Evolutionary conservation across 1,139 yeast species (phyloP).

Genomic region (Magnusiomyces fungicola): DNA sequence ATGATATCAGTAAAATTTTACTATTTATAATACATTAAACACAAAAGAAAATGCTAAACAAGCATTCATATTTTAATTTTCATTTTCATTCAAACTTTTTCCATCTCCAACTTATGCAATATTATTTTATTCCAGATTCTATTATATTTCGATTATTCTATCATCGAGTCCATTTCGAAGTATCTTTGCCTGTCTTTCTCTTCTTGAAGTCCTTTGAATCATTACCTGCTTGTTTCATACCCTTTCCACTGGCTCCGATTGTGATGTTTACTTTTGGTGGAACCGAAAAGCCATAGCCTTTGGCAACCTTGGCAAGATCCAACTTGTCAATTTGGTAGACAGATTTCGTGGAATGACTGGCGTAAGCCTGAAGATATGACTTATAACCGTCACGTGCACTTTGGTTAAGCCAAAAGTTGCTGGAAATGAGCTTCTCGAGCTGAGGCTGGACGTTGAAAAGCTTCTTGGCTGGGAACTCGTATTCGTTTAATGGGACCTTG

Average conservation of each 20-base stretch:
- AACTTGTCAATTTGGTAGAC: conserved; percentile 94
- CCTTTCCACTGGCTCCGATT: conserved; percentile 79
- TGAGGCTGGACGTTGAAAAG: conserved; percentile 95
- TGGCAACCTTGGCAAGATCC: conserved; percentile 90
- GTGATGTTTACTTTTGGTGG: conserved; percentile 97
- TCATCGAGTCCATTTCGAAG: conserved; percentile 5
- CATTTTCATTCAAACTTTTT: conserved; percentile 4
- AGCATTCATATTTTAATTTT: neutral
- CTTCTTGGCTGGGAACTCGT: conserved; percentile 88
- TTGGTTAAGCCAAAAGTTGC: conserved; percentile 90
- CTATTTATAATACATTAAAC: no score
- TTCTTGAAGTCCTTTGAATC: conserved; percentile 6
- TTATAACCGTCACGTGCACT: conserved; percentile 97
- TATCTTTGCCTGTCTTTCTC: conserved; percentile 12
- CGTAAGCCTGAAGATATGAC: conserved; percentile 92
- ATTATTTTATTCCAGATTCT: no score
- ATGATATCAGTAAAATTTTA: no score
- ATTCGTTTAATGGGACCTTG: conserved; percentile 93
- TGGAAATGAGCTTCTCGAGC: conserved; percentile 80
- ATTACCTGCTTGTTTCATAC: conserved; percentile 8
- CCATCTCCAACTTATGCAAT: conserved; percentile 1
- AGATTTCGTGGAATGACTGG: conserved; percentile 91
- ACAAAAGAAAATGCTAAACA: neutral
- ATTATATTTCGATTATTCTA: no score
- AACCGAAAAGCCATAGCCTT: conserved; percentile 86